Conservation (phyloP, 495 filamentous ascomycete genomes). For the Tuber aestivum region DNA sequence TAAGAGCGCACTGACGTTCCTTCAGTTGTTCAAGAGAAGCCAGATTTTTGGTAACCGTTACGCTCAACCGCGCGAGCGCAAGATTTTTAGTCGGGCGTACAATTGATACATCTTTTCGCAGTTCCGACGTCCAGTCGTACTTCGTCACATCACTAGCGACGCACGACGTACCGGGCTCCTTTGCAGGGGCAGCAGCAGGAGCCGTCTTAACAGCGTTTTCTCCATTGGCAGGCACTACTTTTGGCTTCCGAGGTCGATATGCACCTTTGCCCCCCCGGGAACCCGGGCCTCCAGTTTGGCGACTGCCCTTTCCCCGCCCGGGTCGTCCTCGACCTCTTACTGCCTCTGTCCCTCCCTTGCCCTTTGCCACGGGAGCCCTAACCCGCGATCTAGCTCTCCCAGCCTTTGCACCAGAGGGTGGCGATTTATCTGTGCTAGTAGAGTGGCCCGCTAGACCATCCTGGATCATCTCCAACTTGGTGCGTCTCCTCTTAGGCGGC, state of each 20-base stretch:
- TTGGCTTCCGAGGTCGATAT: slow-evolving; percentile 25
- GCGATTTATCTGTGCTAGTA: background rate
- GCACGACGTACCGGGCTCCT: background rate
- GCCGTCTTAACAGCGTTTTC: background rate
- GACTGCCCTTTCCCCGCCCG: slow-evolving; percentile 20
- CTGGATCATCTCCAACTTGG: background rate
- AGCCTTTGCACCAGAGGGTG: slow-evolving; percentile 13
- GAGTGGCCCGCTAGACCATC: background rate
- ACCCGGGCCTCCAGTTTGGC: slow-evolving; percentile 30
- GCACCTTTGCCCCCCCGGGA: slow-evolving; percentile 35
- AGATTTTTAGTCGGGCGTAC: background rate
- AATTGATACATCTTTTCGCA: slow-evolving; percentile 1
- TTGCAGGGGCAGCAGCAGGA: background rate
- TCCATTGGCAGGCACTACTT: background rate
- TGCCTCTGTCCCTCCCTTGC: background rate
- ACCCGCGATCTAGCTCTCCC: slow-evolving; percentile 24
- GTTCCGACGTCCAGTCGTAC: background rate
- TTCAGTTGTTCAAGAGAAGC: slow-evolving; percentile 33
- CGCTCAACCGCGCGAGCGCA: background rate
- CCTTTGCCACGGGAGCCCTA: background rate
- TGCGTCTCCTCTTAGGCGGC: background rate
- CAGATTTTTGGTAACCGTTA: slow-evolving; percentile 12
- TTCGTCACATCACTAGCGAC: background rate
- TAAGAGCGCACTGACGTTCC: slow-evolving; percentile 29
- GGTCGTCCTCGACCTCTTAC: background rate